Evolutionary conservation across 2,329 filamentous ascomycete genomes (phyloP).

Genomic region (Pezizomycotina sp.): DNA sequence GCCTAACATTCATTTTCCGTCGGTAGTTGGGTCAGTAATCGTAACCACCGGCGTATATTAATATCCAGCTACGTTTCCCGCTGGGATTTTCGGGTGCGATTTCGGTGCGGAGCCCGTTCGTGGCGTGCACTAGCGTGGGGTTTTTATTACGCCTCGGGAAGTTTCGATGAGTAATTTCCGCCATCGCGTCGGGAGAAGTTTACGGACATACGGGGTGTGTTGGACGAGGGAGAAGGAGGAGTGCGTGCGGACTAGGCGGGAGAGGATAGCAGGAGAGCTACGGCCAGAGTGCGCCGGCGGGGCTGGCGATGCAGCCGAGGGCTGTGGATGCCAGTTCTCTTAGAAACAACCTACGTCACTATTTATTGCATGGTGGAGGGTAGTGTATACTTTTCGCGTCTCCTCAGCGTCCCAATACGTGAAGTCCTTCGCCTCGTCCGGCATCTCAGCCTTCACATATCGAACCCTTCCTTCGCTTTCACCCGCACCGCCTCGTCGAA

Average conservation of each 20-base stretch:
- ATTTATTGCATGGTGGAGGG: slow-evolving; percentile 3
- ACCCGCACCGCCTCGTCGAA: slow-evolving; percentile 30
- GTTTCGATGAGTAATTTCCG: slow-evolving; percentile 34
- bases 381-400: slow-evolving; percentile 27
- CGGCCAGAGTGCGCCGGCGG: slow-evolving; percentile 37
- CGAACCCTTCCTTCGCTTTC: slow-evolving; percentile 27
- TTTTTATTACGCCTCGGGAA: slow-evolving; percentile 31
- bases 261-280: slow-evolving; percentile 35
- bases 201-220: slow-evolving; percentile 31
- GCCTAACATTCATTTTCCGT: slow-evolving; percentile 38
- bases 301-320: slow-evolving; percentile 24
- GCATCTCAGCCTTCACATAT: slow-evolving; percentile 30
- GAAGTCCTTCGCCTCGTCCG: slow-evolving; percentile 29
- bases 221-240: slow-evolving; percentile 25
- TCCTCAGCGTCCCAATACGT: slow-evolving; percentile 28
- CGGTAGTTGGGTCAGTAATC: slow-evolving; percentile 36
- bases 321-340: slow-evolving; percentile 9
- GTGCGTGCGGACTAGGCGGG: slow-evolving; percentile 30
- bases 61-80: slow-evolving; percentile 35
- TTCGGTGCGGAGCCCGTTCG: slow-evolving; percentile 39
- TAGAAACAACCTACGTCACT: background rate
- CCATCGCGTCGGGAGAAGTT: slow-evolving; percentile 23
- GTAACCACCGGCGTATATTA: slow-evolving; percentile 34
- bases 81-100: slow-evolving; percentile 33
- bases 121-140: slow-evolving; percentile 42